Evolutionary conservation across 1,284 basidiomycete species (phyloP).

Genomic region (Rhizoctonia solani): DNA sequence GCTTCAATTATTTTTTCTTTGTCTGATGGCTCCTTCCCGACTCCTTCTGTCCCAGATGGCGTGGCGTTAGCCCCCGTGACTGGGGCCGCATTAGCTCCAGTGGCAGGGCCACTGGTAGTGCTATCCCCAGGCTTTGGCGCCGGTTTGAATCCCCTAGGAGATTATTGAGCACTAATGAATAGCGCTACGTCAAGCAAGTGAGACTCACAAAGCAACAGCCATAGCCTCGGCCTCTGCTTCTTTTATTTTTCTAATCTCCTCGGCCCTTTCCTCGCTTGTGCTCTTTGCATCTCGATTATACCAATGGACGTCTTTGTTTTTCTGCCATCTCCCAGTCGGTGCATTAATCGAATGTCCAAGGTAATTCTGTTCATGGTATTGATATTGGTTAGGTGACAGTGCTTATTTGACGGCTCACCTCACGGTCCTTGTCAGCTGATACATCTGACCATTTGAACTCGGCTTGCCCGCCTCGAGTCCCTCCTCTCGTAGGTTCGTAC

Average conservation of each 20-base stretch:
- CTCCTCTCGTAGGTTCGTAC: conserved; percentile 67
- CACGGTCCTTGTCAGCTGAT: conserved; percentile 86
- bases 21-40: conserved; percentile 30
- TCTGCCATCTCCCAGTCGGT: conserved; percentile 91
- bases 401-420: conserved; percentile 55
- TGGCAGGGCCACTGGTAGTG: conserved; percentile 9
- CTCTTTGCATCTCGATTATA: conserved; percentile 68
- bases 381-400: neutral
- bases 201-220: conserved; percentile 70
- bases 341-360: conserved; percentile 91
- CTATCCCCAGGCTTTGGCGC: conserved; percentile 33
- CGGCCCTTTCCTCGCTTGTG: conserved; percentile 55
- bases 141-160: conserved; percentile 46
- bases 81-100: conserved; percentile 30
- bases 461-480: conserved; percentile 84
- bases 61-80: conserved; percentile 38
- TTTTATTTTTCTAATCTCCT: conserved; percentile 80
- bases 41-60: conserved; percentile 19
- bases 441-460: conserved; percentile 94
- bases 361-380: conserved; percentile 63
- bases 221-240: conserved; percentile 87
- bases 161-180: neutral
- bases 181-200: neutral
- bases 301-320: conserved; percentile 94
- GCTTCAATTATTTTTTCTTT: conserved; percentile 44